Base-by-base conservation (phyloP, 805 yeast genomes). In the Zygotorulaspora florentina region DNA sequence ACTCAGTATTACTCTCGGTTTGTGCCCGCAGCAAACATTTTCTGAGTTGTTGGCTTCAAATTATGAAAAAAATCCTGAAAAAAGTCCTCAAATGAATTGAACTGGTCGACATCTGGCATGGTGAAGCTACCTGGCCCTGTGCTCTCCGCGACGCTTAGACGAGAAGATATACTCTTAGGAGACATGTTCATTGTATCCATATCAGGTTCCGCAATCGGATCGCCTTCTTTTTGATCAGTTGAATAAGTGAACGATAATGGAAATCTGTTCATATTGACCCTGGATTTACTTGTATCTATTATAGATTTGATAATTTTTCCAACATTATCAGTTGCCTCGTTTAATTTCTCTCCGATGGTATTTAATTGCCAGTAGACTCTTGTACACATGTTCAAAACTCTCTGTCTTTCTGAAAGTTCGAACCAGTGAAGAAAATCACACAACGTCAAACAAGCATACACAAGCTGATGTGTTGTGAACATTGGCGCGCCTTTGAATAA, bases 291-390 rank as follows among this genome's bases (percentile, higher is more conserved):
- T 2, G 68, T 61, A 41, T 75, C 80, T 23, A 78, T 76, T 23
- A 80, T 60, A 23, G 74, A 69, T 52, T 73, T 73, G 39, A 80
- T 73, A 39, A 80, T 75, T 42, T 71, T 71, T 2, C 83, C 82
- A 31, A 80, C 79, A 4, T 80, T 77, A 46, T 76, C 81, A 0
- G 83, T 78, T 2, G 80, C 81, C 56, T 79, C 83, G 51, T 77
- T 78, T 54, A 71, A 69, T 45, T 72, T 71, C 47, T 77, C 81
- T 1, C 83, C 83, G 48, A 77, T 73, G 25, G 76, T 72, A 48
- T 75, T 77, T 49, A 80, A 59, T 51, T 76, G 80, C 83, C 83
- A 80, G 50, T 79, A 80, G 8, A 76, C 72, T 44, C 69, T 69
- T 0, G 82, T 72, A 36, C 80, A 76, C 9, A 77, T 56, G 49